Evolutionary conservation across 2,329 filamentous ascomycete genomes (phyloP).

Genomic region (Phoma sp.): DNA sequence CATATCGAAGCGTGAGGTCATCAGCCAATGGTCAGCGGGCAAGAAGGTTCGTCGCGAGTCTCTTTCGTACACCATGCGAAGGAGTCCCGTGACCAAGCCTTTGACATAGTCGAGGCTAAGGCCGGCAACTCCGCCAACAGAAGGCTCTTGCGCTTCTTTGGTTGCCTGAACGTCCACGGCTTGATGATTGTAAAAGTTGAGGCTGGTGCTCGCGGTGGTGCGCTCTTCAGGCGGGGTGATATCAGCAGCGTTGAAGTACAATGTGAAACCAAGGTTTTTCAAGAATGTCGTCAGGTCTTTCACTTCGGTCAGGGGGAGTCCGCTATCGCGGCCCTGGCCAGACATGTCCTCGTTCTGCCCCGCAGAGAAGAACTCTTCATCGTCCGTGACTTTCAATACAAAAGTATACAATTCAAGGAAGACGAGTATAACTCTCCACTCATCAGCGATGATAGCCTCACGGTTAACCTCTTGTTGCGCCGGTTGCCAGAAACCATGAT

Average conservation of each 20-base stretch:
- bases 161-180: constrained; percentile 28
- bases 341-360: constrained; percentile 44
- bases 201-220: constrained; percentile 55
- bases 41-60: constrained; percentile 89
- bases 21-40: constrained; percentile 87
- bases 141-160: constrained; percentile 47
- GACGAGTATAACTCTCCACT: constrained; percentile 88
- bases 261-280: constrained; percentile 87
- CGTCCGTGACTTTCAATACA: constrained; percentile 89
- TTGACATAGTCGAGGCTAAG: constrained; percentile 82
- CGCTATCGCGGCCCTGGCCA: constrained; percentile 61
- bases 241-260: constrained; percentile 84
- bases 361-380: constrained; percentile 88
- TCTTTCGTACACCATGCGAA: constrained; percentile 90
- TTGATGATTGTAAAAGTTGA: constrained; percentile 46
- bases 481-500: constrained; percentile 44
- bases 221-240: constrained; percentile 57
- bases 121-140: constrained; percentile 69
- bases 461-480: constrained; percentile 41
- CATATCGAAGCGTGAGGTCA: constrained; percentile 89
- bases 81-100: constrained; percentile 77
- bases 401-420: constrained; percentile 96
- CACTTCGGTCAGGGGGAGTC: constrained; percentile 75
- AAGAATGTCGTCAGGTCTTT: constrained; percentile 80
- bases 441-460: constrained; percentile 61